Base-by-base conservation (phyloP, 352 stramenopile genomes). In the Pythium biforme region DNA sequence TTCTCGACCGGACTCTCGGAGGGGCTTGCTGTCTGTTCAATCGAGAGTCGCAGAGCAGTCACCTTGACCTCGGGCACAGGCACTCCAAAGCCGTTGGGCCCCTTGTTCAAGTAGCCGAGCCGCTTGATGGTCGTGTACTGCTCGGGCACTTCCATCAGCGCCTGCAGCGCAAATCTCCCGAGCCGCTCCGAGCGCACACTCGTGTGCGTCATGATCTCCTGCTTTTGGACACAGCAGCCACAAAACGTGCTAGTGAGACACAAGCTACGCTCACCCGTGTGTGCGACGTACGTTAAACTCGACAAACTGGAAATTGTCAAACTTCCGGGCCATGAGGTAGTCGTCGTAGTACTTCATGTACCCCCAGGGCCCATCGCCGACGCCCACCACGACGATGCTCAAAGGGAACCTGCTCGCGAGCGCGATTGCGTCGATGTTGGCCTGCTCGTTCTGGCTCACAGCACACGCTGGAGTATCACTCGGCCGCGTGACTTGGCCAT, bases 221-320 rank as follows among this genome's bases (percentile, higher is more conserved):
- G 49, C 46, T 43, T n/a, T 43, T n/a, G 14, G n/a, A n/a, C n/a
- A 43, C 15, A 43, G 29, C 4, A 9, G 8, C 4, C 10, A 37
- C 31, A 37, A 11, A 37, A 37, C 4, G 31, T 37, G 8, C 14
- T 37, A 37, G 31, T 37, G 37, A 17, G 31, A 57, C 22, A 26
- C 17, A n/a, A n/a, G n/a, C n/a, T n/a, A 37, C 31, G 31, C 31
- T 15, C 31, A 37, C 31, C 14, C 31, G n/a, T n/a, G n/a, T n/a
- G n/a, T n/a, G n/a, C n/a, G n/a, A n/a, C n/a, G n/a, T n/a, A 81
- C 72, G 62, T 90, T 69, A 45, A 90, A 96, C 34, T 95, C 79
- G 47, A 96, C 81, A 56, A 94, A 95, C 62, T 94, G 83, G 55
- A 96, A 94, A 57, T 94, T 94, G 72, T 96, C 88, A 62, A 94